Evolutionary conservation across 140 eudicot species (phyloP).

Genomic region (Bidens hawaiensis): DNA sequence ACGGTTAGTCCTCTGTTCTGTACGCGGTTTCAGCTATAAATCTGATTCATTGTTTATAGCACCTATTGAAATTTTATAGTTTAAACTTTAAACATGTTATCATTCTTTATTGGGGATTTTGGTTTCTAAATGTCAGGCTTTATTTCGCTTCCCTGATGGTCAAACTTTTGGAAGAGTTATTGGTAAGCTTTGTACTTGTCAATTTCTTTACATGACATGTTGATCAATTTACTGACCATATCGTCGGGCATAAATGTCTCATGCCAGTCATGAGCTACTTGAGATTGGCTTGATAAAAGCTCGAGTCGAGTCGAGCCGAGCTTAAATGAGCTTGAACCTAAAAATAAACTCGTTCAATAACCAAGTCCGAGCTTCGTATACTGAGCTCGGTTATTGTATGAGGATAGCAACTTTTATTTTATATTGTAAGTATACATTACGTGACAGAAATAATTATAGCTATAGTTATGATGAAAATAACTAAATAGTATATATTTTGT

Average conservation of each 20-base stretch:
- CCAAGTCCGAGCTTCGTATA: neutral
- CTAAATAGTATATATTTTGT: neutral
- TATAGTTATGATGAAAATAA: no score
- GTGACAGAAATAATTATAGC: no score
- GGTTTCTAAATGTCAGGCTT: slow-evolving; percentile 44
- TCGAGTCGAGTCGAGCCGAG: neutral
- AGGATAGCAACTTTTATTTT: no score
- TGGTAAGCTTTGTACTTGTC: slow-evolving; percentile 35
- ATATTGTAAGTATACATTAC: neutral
- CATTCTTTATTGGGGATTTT: neutral
- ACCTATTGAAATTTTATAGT: neutral
- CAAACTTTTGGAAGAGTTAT: slow-evolving; percentile 60
- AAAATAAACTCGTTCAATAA: no score
- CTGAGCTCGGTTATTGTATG: neutral
- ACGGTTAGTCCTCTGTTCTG: slow-evolving; percentile 36
- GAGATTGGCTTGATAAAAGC: no score
- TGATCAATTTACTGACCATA: slow-evolving; percentile 3
- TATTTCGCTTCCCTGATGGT: slow-evolving; percentile 53
- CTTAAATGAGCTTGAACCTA: neutral
- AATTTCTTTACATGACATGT: slow-evolving; percentile 1
- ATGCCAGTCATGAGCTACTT: neutral
- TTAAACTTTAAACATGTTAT: slow-evolving; percentile 8
- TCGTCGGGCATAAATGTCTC: no score
- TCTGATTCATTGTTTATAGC: neutral
- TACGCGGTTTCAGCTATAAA: neutral